Evolutionary conservation across 768 basidiomycete genomes (phyloP).

Genomic region (Baorangia bicolor): DNA sequence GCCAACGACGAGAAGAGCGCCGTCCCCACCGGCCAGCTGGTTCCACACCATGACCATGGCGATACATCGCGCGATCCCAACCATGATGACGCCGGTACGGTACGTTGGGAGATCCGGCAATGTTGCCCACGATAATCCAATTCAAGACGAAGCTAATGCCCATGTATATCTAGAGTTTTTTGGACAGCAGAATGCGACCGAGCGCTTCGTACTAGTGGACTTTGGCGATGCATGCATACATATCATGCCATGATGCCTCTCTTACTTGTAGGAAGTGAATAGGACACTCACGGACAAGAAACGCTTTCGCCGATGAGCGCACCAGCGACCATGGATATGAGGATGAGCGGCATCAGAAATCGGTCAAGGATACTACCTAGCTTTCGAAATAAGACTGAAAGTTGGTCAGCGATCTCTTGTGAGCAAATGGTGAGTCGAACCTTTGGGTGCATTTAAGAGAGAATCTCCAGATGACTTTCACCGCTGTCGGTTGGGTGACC

Average conservation of each 20-base stretch:
- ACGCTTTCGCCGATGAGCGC: conserved; percentile 75
- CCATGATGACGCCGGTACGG: conserved; percentile 78
- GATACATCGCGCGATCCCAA: conserved; percentile 47
- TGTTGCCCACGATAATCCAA: conserved; percentile 85
- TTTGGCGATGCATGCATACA: conserved; percentile 70
- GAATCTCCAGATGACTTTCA: neutral
- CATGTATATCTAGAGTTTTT: conserved; percentile 63
- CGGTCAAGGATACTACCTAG: too few species aligned
- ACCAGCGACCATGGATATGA: conserved; percentile 74
- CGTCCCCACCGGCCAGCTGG: conserved; percentile 64
- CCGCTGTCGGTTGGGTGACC: neutral
- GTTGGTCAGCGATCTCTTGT: neutral
- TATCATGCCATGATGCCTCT: conserved; percentile 74
- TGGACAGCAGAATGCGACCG: conserved; percentile 51
- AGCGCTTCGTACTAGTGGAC: conserved; percentile 77
- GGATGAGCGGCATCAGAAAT: conserved; percentile 58
- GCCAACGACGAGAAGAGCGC: conserved; percentile 73
- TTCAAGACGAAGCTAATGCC: conserved; percentile 66
- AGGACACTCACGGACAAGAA: conserved; percentile 65
- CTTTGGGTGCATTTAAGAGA: neutral
- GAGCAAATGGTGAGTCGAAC: neutral
- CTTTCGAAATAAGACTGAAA: conserved; percentile 38
- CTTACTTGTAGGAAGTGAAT: neutral
- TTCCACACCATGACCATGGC: conserved; percentile 86
- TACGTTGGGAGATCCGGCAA: conserved; percentile 76